Conservation (phyloP, 23 red algal genomes). For the Chondrus crispus region DNA sequence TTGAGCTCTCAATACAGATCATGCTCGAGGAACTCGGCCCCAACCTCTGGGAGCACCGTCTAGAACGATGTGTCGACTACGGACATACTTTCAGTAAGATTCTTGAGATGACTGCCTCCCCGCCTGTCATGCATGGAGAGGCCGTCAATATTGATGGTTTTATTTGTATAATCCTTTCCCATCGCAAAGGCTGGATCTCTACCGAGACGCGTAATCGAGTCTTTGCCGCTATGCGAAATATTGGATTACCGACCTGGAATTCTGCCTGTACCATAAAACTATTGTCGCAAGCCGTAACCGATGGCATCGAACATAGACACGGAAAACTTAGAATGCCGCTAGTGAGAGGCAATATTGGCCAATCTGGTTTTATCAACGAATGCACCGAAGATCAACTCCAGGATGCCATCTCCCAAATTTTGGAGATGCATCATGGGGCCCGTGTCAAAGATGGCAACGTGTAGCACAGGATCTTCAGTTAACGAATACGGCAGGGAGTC, state of each 20-base stretch:
- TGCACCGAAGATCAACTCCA: conserved; percentile 57
- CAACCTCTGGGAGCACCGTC: conserved; percentile 90
- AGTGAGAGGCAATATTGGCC: conserved; percentile 70
- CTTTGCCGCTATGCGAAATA: conserved; percentile 60
- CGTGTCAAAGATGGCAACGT: too few relatives aligned
- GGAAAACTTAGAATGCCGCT: conserved; percentile 88
- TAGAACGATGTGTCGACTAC: conserved; percentile 95
- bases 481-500: too few relatives aligned
- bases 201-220: conserved; percentile 63
- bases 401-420: conserved; percentile 17
- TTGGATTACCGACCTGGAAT: conserved; percentile 76
- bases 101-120: conserved; percentile 79
- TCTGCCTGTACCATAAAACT: conserved; percentile 44
- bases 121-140: conserved; percentile 89
- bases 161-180: conserved; percentile 84
- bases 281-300: conserved; percentile 64
- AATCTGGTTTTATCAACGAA: conserved; percentile 77
- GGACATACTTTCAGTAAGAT: conserved; percentile 99
- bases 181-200: conserved; percentile 75
- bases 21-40: conserved; percentile 99
- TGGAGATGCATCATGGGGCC: conserved; percentile 8
- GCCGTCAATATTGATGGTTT: conserved; percentile 98
- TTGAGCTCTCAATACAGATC: conserved; percentile 84
- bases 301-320: conserved; percentile 91
- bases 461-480: too few relatives aligned